Base-by-base conservation (phyloP, 441 rosid species). In the Arabidopsis hybrid region DNA sequence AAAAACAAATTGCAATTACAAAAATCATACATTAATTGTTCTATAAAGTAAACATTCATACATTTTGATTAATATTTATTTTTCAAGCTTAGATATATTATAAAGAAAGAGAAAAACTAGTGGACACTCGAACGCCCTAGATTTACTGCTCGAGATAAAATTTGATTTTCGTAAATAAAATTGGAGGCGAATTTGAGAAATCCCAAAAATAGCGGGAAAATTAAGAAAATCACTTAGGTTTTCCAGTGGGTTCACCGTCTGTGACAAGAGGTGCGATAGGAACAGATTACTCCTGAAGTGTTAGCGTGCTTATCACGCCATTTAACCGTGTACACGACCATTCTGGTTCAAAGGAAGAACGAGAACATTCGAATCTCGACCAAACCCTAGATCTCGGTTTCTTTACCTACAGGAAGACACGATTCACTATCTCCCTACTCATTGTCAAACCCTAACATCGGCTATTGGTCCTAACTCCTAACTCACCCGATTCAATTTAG, bases 251-350 rank as follows among this genome's bases (percentile, higher is more conserved):
- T n/a, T 58, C 58, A 70, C 40, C 43, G 16, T 5, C 49, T 21
- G 26, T 63, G 34, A 56, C 59, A 11, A 21, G 50, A 35, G 39
- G 21, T 72, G 9, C 8, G 40, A 73, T 21, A 67, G 50, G 14
- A 21, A 60, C 34, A 34, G 63, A 46, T 39, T 13, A 40, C 8
- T 18, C 50, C 5, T 60, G 11, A n/a, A 42, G 10, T 17, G 47
- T 60, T 75, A 45, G 3, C 78, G 56, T 75, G 74, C 57, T 60
- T 60, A 8, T 0, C 62, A 75, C 50, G 69, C 51, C 63, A 53
- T 60, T 18, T 7, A 6, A 21, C 12, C 6, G 40, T 6, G 14
- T 57, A 36, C 3, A 2, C 47, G 40, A 58, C 13, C 13, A 42
- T 49, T 16, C 38, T 10, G 61, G 13, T 3, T 39, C 12, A 9